These are phyloP conservation scores for Isabelozyma pseudorhagii DNA, from an alignment of 805 yeast species.

Conservation along the genomic window DNA sequence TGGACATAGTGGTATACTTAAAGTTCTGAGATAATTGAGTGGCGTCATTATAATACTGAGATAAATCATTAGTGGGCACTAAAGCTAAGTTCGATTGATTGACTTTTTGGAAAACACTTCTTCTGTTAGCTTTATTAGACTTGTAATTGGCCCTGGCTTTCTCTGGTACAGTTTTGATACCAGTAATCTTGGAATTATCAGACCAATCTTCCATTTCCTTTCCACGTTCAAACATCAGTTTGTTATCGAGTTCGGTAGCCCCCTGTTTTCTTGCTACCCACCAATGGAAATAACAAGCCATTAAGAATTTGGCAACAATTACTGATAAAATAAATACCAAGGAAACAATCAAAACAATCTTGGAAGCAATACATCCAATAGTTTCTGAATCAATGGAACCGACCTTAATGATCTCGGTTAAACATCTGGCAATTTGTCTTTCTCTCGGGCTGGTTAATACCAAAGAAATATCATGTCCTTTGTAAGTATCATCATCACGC, in stretches of 20 bases:
- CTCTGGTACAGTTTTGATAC: constrained; percentile 49
- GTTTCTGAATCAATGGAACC: constrained; percentile 88
- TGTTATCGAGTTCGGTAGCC: constrained; percentile 58
- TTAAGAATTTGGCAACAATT: constrained; percentile 69
- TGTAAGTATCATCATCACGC: constrained; percentile 48
- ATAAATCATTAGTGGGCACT: constrained; percentile 36
- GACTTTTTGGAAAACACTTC: constrained; percentile 38
- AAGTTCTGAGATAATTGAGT: constrained; percentile 35
- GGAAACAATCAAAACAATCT: constrained; percentile 76
- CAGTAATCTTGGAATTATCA: constrained; percentile 51
- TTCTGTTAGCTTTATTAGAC: constrained; percentile 32
- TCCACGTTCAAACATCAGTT: constrained; percentile 60
- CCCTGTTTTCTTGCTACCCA: constrained; percentile 72
- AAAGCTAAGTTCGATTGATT: constrained; percentile 30
- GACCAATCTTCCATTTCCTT: constrained; percentile 84
- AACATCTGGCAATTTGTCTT: constrained; percentile 73
- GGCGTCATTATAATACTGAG: constrained; percentile 34
- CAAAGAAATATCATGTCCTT: constrained; percentile 80
- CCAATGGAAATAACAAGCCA: constrained; percentile 93
- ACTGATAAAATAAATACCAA: constrained; percentile 81
- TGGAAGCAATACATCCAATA: constrained; percentile 91
- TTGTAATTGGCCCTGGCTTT: constrained; percentile 50
- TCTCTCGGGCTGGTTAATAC: constrained; percentile 64
- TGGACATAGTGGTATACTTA: constrained; percentile 60
- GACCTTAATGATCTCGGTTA: constrained; percentile 81